Evolutionary conservation across 345 rosid genomes (phyloP), one percentile per base, ranked within the genome.

Genomic region (Citrus glauca): DNA sequence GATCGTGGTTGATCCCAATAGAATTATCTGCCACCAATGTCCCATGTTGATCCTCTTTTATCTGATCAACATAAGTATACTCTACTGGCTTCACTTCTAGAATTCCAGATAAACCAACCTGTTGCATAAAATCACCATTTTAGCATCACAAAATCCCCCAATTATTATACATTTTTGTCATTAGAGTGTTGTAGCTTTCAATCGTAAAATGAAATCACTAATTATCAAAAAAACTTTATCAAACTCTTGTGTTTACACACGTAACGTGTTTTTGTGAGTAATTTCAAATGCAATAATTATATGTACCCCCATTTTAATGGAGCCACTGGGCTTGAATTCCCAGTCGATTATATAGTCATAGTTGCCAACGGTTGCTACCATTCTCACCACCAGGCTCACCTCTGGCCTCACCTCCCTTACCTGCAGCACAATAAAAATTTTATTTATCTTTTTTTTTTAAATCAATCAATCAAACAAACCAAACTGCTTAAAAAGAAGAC

Each of bases 31-130:
- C 89, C 24, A 87, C 63, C 35, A 87, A 65, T 7, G 90, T 86
- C 14, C 94, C 90, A 7, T 87, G 82, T 1, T 74, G 69, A 40
- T 88, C 88, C 22, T 81, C 87, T 27, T 80, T 68, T 60, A 85
- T 86, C 57, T 90, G 85, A 16, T 85, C 83, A 1, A 38, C 71
- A 77, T 82, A 85, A 17, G 69, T 68, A 68, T 85, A 86, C 24
- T 60, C 71, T 2, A 83, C 82, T 9, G 82, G 82, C 53, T 77
- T 87, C 45, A 87, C 86, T 76, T 84, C 87, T 40, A 87, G n/a
- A 38, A 87, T 80, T 59, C 92, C 94, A n/a, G 88, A 87, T 74
- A 88, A 45, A 4, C 91, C 89, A 4, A 88, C 87, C 90, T 88
- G 79, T 69, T 8, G 40, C 66, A 68, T 11, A 6, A 82, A 71